These are phyloP conservation scores for Strobilomyces echinocephalus DNA, from an alignment of 768 basidiomycete species.

Conservation along the genomic window DNA sequence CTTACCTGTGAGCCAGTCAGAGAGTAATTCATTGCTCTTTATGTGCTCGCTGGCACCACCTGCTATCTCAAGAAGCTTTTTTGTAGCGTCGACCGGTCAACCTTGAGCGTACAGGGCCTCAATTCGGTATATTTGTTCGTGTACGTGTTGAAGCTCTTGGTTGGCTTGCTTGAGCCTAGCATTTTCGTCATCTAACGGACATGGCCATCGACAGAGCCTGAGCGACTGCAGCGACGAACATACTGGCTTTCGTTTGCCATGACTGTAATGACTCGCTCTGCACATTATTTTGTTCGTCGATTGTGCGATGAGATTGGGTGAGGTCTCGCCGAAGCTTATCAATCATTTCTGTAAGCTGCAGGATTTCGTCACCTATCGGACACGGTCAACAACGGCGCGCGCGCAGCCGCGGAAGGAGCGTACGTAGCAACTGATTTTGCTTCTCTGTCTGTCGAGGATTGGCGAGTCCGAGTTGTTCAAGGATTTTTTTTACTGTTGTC, in stretches of 20 bases:
- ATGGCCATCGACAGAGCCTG: no score
- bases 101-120: not conserved
- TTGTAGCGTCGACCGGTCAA: not conserved
- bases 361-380: no score
- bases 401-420: no score
- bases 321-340: not conserved
- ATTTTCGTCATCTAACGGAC: not conserved
- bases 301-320: not conserved
- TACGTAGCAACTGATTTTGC: no score
- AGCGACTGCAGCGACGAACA: no score
- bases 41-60: not conserved
- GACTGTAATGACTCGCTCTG: no score
- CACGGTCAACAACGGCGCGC: no score
- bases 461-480: no score
- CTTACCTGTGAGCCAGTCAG: not conserved
- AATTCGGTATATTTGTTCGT: not conserved
- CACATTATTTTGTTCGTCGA: not conserved
- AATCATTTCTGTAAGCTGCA: no score
- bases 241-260: no score
- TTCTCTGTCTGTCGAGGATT: no score
- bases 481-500: no score
- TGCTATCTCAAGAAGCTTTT: not conserved
- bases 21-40: not conserved
- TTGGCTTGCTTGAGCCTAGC: not conserved
- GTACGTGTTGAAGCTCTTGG: not conserved